A percentile compares a stretch with the other conserved stretches of the same genome.
phyloP scores from a whole-genome alignment of 2,329 filamentous ascomycete genomes.

The Alternaria sp. region DNA sequence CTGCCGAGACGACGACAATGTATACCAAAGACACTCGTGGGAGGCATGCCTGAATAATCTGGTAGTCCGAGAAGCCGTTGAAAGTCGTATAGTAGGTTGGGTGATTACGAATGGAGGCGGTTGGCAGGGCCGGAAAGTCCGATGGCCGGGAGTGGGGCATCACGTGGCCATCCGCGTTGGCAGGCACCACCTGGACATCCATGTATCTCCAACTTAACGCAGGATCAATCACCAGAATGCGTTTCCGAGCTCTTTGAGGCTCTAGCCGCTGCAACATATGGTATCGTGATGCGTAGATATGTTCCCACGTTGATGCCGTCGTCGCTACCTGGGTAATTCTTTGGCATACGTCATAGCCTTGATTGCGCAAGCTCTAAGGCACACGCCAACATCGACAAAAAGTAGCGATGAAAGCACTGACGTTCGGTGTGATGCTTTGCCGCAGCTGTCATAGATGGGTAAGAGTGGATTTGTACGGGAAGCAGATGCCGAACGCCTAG shows the following conservation, averaged over 20 bases:
- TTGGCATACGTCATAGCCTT: background rate
- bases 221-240: no score
- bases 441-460: background rate
- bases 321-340: no score
- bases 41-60: fast-evolving
- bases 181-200: no score
- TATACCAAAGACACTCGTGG: background rate
- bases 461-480: background rate
- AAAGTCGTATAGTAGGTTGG: no score
- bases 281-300: no score
- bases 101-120: background rate
- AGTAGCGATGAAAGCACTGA: no score
- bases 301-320: no score
- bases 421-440: no score
- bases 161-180: background rate
- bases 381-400: background rate
- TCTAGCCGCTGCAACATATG: no score
- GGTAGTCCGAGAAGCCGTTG: background rate
- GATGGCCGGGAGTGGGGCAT: background rate
- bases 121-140: background rate
- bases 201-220: no score
- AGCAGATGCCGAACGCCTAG: background rate
- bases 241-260: no score
- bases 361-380: background rate
- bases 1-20: fast-evolving